Evolutionary conservation across 345 rosid species (phyloP).

Genomic region (Acer negundo): DNA sequence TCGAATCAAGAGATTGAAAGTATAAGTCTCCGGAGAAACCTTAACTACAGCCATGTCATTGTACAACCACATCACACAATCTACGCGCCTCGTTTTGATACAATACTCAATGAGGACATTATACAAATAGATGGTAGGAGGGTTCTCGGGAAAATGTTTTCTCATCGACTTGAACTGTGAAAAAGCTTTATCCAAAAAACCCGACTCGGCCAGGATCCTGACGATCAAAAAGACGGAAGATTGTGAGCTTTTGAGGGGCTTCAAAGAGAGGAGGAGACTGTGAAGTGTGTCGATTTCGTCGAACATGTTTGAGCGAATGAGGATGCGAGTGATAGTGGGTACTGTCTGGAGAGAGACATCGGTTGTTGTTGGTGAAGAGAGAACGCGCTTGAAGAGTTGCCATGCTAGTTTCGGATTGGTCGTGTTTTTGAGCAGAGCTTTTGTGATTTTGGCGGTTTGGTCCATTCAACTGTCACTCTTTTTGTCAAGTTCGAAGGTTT

Average conservation of each 20-base stretch:
- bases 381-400: conserved; percentile 75
- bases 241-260: conserved; percentile 20
- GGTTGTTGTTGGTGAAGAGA: conserved; percentile 43
- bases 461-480: conserved; percentile 38
- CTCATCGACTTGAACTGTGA: conserved; percentile 62
- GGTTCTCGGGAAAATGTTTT: conserved; percentile 44
- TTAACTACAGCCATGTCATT: conserved; percentile 67
- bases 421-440: conserved; percentile 61
- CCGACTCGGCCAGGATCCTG: conserved; percentile 50
- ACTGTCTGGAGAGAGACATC: conserved; percentile 36
- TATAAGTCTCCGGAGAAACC: conserved; percentile 73
- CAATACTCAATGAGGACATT: conserved; percentile 62
- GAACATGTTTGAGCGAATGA: conserved; percentile 61
- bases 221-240: conserved; percentile 49
- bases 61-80: conserved; percentile 67
- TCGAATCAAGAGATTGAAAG: conserved; percentile 73
- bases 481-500: not conserved
- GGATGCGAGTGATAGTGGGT: conserved; percentile 64
- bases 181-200: conserved; percentile 49
- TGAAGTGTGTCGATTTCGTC: conserved; percentile 71
- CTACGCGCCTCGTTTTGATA: conserved; percentile 44
- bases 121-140: conserved; percentile 54
- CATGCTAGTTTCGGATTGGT: conserved; percentile 79
- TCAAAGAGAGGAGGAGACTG: conserved; percentile 44
- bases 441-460: conserved; percentile 44